These are phyloP conservation scores for Cystoderma amianthinum DNA, from an alignment of 768 basidiomycete species.

Conservation along the genomic window DNA sequence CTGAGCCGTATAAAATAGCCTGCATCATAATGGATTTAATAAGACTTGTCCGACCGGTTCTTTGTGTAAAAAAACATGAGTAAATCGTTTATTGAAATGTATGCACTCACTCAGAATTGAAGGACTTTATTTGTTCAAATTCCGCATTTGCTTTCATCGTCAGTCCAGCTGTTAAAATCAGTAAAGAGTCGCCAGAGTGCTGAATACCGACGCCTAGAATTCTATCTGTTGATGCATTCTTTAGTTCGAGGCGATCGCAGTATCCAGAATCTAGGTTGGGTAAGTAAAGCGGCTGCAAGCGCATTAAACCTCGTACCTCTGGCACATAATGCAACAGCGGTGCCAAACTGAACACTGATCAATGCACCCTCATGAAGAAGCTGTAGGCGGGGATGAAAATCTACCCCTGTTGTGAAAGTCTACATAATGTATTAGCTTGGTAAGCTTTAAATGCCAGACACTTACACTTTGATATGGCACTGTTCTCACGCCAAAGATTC, in stretches of 20 bases:
- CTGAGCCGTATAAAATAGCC: constrained; percentile 71
- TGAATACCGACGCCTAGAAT: constrained; percentile 66
- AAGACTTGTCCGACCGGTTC: constrained; percentile 57
- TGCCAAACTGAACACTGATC: constrained; percentile 64
- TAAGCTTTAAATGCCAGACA: constrained; percentile 8
- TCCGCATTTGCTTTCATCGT: constrained; percentile 66
- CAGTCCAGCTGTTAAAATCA: constrained; percentile 60
- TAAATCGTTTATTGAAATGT: not conserved
- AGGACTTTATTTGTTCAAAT: constrained; percentile 50
- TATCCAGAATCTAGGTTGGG: constrained; percentile 53
- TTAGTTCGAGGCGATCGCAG: constrained; percentile 66
- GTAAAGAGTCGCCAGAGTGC: constrained; percentile 37
- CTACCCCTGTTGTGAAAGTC: constrained; percentile 63
- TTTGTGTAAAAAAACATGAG: constrained; percentile 13
- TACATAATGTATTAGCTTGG: constrained; percentile 15
- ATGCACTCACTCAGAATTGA: constrained; percentile 49
- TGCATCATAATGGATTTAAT: constrained; percentile 80
- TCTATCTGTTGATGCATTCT: constrained; percentile 55
- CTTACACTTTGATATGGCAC: constrained; percentile 77
- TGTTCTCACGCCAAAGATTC: constrained; percentile 38
- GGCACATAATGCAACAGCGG: constrained; percentile 67
- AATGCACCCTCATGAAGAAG: constrained; percentile 53
- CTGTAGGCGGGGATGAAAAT: constrained; percentile 65
- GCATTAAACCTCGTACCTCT: constrained; percentile 33
- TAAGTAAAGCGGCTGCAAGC: not conserved